Evolutionary conservation across 768 basidiomycete species (phyloP), one percentile per base, ranked within the genome.

Genomic region (Ephemerocybe angulata): DNA sequence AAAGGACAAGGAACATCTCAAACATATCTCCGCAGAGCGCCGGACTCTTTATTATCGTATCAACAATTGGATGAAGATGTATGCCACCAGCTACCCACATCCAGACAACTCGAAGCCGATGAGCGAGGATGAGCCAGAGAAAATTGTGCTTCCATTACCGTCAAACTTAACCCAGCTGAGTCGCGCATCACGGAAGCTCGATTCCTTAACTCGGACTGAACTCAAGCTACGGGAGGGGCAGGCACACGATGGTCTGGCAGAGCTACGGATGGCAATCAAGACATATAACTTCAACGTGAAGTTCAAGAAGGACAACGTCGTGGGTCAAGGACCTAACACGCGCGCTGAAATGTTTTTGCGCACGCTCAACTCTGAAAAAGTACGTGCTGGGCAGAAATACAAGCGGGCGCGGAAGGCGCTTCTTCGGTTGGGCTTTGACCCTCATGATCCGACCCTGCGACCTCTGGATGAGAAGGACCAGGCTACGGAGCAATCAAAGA

Each of bases 211-310:
- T 6, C 41, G 31, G 24, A 47, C 60, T 21, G 63, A 68, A 53
- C 59, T 61, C 38, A 28, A 54, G 13, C 56, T 68, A 1, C 60
- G 62, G 10, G 60, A 67, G 61, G 65, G 65, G 10, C 67, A 67
- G 52, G 67, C 66, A 7, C 58, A 67, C 50, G 65, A 68, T 55
- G 58, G 60, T 17, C 65, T 68, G 25, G 54, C 61, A 17, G 52
- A 60, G 11, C 33, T 68, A 44, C 59, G 63, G 11, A 33, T 59
- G 24, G 58, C 60, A 4, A 63, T 67, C 41, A 57, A 62, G 33
- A 60, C 58, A n/a, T 62, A 53, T 33, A 62, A 62, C 33, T 54
- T 54, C 31, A 66, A 63, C 46, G 13, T 63, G 17, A 28, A 52
- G 17, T 62, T 62, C 59, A 65, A 65, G 60, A 57, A 58, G 28